Evolutionary conservation across 192 early-diverging fungal genomes (phyloP).

Genomic region (Coemansia sp.): DNA sequence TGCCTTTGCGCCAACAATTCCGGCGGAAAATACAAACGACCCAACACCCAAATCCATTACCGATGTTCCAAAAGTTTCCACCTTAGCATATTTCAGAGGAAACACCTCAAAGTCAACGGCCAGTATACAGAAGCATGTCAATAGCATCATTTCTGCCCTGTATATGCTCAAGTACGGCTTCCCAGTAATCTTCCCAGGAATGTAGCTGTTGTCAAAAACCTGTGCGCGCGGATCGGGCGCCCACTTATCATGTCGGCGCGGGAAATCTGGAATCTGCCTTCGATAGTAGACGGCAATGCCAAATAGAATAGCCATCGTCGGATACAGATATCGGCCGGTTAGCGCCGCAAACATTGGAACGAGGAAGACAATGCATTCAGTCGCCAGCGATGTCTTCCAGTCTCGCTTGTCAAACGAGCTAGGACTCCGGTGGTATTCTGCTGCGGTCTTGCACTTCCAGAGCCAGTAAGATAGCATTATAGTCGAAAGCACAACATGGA

Average conservation of each 20-base stretch:
- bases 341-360: constrained; percentile 48
- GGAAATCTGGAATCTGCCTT: constrained; percentile 42
- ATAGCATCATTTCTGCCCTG: constrained; percentile 74
- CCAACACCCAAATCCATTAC: constrained; percentile 96
- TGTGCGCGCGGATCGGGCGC: constrained; percentile 51
- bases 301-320: constrained; percentile 17
- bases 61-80: constrained; percentile 86
- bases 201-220: constrained; percentile 31
- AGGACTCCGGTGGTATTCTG: constrained; percentile 43
- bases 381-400: constrained; percentile 24
- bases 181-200: constrained; percentile 35
- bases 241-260: constrained; percentile 51
- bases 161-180: constrained; percentile 67
- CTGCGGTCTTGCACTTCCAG: constrained; percentile 57
- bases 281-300: constrained; percentile 35
- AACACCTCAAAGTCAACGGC: constrained; percentile 94
- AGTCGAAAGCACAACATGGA: constrained; percentile 44
- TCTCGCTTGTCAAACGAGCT: constrained; percentile 21
- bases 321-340: constrained; percentile 35
- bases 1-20: constrained; percentile 72
- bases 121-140: constrained; percentile 84
- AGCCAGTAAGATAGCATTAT: constrained; percentile 50
- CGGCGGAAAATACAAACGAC: constrained; percentile 89
- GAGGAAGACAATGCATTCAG: constrained; percentile 35
- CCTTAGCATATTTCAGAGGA: constrained; percentile 87